These are phyloP conservation scores for Didymosphaeria variabile DNA, from an alignment of 2,329 filamentous ascomycete genomes.

Conservation along the genomic window DNA sequence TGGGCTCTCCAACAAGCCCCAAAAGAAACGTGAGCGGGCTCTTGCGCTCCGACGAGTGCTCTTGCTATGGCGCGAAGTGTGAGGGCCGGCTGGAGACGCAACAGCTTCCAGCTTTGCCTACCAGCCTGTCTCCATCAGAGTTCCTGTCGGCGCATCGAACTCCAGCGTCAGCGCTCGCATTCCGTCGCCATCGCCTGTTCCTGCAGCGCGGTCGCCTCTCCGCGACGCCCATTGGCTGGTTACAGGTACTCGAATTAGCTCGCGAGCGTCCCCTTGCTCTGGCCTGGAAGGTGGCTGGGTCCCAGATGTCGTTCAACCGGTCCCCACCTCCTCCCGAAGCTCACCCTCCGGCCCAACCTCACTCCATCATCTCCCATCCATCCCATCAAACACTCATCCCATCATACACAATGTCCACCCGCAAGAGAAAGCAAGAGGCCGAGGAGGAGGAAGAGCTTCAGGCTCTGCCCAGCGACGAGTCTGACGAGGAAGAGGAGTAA, in stretches of 20 bases:
- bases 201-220: conserved; percentile 18
- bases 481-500: conserved; percentile 56
- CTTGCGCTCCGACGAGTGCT: neutral
- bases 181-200: conserved; percentile 13
- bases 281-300: conserved; percentile 22
- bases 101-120: neutral
- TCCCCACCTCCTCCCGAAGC: conserved; percentile 37
- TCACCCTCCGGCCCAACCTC: conserved; percentile 25
- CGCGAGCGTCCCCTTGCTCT: conserved; percentile 39
- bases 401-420: conserved; percentile 49
- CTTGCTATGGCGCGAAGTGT: neutral
- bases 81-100: neutral
- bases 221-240: conserved; percentile 37
- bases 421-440: conserved; percentile 56
- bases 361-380: conserved; percentile 16
- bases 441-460: conserved; percentile 55
- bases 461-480: conserved; percentile 54
- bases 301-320: conserved; percentile 37
- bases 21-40: neutral
- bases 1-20: neutral
- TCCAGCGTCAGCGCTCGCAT: neutral
- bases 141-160: neutral
- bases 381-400: conserved; percentile 17
- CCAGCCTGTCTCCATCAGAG: neutral
- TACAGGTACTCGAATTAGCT: conserved; percentile 34